Evolutionary conservation across 2,329 filamentous ascomycete genomes (phyloP).

Genomic region (Clarireedia paspali): DNA sequence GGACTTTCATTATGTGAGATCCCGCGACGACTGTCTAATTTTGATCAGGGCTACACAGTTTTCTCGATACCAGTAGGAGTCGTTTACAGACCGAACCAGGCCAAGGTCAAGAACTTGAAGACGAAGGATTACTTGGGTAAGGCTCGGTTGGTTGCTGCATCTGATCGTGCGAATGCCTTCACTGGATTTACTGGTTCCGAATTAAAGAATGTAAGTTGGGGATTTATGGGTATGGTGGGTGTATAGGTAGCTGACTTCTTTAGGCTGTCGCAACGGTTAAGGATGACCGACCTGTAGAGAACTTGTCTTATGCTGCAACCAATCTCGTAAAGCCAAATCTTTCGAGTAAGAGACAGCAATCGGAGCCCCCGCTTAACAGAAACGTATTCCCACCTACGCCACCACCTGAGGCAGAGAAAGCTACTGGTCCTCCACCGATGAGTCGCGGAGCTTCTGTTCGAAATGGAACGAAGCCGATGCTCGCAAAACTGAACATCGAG

Average conservation of each 20-base stretch:
- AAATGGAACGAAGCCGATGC: conserved; percentile 52
- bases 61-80: conserved; percentile 97
- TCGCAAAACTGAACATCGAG: conserved; percentile 56
- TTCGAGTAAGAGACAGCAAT: conserved; percentile 73
- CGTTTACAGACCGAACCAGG: conserved; percentile 90
- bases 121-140: conserved; percentile 97
- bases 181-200: conserved; percentile 76
- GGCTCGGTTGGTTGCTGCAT: conserved; percentile 84
- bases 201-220: conserved; percentile 57
- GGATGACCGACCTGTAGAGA: conserved; percentile 76
- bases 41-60: conserved; percentile 78
- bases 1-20: conserved; percentile 13
- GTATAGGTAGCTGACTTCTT: conserved; percentile 15
- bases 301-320: conserved; percentile 83
- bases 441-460: conserved; percentile 53
- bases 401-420: conserved; percentile 78
- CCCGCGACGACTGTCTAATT: conserved; percentile 13
- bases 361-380: conserved; percentile 70
- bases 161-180: conserved; percentile 71
- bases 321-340: conserved; percentile 87
- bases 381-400: conserved; percentile 97
- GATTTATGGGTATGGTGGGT: conserved; percentile 8
- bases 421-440: conserved; percentile 29
- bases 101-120: conserved; percentile 97
- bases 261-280: conserved; percentile 48